Conservation (phyloP, 495 filamentous ascomycete species). For the Choiromyces venosus region DNA sequence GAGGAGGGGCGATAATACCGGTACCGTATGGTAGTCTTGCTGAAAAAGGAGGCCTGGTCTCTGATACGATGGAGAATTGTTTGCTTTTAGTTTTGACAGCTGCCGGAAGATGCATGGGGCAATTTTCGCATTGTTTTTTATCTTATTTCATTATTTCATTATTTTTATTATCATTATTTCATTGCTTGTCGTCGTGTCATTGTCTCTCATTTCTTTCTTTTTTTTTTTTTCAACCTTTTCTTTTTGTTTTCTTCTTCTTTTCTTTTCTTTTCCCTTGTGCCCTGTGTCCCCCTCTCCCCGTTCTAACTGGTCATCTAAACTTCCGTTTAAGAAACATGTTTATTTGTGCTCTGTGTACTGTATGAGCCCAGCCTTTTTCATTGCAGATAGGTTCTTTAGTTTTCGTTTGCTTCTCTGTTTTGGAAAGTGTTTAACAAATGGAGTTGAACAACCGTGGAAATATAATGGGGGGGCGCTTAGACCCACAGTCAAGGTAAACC, state of each 20-base stretch:
- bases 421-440: slow-evolving; percentile 11
- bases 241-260: not conserved
- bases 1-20: not conserved
- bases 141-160: slow-evolving; percentile 16
- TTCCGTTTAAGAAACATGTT: not conserved
- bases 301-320: not conserved
- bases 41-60: not conserved
- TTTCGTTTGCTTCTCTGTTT: not conserved
- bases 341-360: not conserved
- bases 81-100: slow-evolving; percentile 35
- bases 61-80: slow-evolving; percentile 1
- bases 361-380: not conserved
- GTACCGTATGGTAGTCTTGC: not conserved
- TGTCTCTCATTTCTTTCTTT: not conserved
- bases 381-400: not conserved
- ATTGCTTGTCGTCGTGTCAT: slow-evolving; percentile 12
- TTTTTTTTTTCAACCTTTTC: not conserved
- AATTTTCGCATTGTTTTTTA: slow-evolving; percentile 27
- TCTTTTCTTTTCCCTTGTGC: not conserved
- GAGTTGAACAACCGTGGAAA: slow-evolving; percentile 16
- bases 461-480: slow-evolving; percentile 30
- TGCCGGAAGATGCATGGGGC: slow-evolving; percentile 26
- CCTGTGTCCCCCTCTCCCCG: not conserved
- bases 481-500: slow-evolving; percentile 29
- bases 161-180: slow-evolving; percentile 15